Conservation (phyloP, 108 stramenopile species). For the Fistulifera solaris region DNA sequence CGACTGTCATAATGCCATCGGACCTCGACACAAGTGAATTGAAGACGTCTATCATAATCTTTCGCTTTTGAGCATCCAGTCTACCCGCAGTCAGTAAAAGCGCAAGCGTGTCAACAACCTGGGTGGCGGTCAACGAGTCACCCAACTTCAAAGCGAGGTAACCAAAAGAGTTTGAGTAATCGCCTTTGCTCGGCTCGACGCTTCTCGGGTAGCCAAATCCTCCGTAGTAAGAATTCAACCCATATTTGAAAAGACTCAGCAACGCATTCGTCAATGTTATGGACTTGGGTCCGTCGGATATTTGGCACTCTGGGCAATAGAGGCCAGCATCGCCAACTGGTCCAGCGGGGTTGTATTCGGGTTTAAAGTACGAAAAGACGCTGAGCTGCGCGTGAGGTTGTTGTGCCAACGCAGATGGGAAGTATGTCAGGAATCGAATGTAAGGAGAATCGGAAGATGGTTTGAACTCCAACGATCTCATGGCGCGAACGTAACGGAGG, state of each 20-base stretch:
- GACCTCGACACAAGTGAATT: slow-evolving; percentile 6
- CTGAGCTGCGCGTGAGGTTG: not conserved
- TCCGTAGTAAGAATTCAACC: slow-evolving; percentile 29
- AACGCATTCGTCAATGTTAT: slow-evolving; percentile 27
- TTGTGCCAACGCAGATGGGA: slow-evolving; percentile 8
- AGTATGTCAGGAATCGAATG: not conserved
- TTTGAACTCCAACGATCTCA: slow-evolving; percentile 21
- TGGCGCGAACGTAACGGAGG: slow-evolving; percentile 15
- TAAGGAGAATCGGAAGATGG: not conserved
- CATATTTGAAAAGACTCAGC: slow-evolving; percentile 34
- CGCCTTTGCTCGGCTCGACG: slow-evolving; percentile 1
- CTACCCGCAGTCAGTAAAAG: slow-evolving; percentile 39
- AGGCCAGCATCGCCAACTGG: not conserved
- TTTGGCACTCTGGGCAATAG: slow-evolving; percentile 2
- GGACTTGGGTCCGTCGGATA: slow-evolving; percentile 34
- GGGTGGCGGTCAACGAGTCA: not conserved
- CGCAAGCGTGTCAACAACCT: slow-evolving; percentile 29
- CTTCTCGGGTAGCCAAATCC: slow-evolving; percentile 15
- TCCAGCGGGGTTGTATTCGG: slow-evolving; percentile 32
- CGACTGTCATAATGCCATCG: slow-evolving; percentile 9
- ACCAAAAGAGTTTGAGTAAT: slow-evolving; percentile 2
- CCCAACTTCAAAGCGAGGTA: not conserved
- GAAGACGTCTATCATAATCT: slow-evolving; percentile 17
- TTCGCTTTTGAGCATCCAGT: slow-evolving; percentile 20
- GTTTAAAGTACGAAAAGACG: slow-evolving; percentile 58